Evolutionary conservation across 225 moss, liverwort and hornwort genomes (phyloP), one percentile per base, ranked within the genome.

Genomic region (Takakia lepidozioides): DNA sequence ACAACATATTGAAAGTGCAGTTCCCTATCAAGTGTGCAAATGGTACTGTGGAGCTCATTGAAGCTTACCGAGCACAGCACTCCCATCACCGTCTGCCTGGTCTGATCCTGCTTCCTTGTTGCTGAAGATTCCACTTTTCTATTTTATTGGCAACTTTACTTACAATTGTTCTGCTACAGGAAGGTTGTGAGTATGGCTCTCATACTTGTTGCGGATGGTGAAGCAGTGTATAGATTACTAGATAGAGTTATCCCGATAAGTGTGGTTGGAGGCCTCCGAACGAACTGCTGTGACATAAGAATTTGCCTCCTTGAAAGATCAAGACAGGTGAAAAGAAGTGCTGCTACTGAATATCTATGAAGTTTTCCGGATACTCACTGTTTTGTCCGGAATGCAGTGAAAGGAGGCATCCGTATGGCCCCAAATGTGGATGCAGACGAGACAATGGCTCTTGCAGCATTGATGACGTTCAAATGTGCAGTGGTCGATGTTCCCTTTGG

Each of bases 401-500:
- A 88, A 66, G 88, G 88, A 61, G 88, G 88, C 27, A 88, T 88
- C 29, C 85, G 88, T 38, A 88, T 88, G 88, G 88, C 88, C 23
- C 88, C 88, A 18, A 88, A 62, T 41, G 88, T 88, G 28, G 88
- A 88, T 69, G 85, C 85, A 51, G 85, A 88, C 66, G 88, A 88
- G 60, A 88, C 85, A 13, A 88, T 88, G 88, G 88, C 88, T 45
- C 64, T 88, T 44, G 88, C 88, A 43, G 88, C 88, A 46, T 58
- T 88, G 52, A 88, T 88, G 88, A 88, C 88, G 11, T 88, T 88
- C 55, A 88, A 88, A 37, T 88, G 88, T 60, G 88, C 88, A 22
- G 81, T 88, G 3, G 88, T 88, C 55, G 85, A 88, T 68, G 88
- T 88, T 43, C 88, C 88, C 21, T 88, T 88, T 60, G 88, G 88